Percentiles rank a stretch among this genome's conserved stretches.
These are phyloP conservation scores for Neopestalotiopsis clavispora DNA, from an alignment of 2,329 filamentous ascomycete genomes.

Conservation along the genomic window DNA sequence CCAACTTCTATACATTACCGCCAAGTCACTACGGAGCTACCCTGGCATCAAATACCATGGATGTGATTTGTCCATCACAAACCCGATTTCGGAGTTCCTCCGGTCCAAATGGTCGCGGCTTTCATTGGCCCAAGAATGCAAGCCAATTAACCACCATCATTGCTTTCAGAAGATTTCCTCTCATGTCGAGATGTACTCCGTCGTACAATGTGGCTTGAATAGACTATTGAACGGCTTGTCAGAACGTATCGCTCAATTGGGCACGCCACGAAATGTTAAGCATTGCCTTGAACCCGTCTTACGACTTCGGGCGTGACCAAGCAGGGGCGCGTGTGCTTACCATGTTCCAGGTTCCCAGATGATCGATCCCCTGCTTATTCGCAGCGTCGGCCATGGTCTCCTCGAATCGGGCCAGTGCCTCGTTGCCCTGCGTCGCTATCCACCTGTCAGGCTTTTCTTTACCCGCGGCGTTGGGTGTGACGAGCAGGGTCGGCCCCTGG, in stretches of 20 bases:
- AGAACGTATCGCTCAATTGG: background rate
- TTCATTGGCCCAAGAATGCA: constrained; percentile 33
- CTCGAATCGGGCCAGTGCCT: constrained; percentile 51
- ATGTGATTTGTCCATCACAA: background rate
- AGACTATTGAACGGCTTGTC: constrained; percentile 21
- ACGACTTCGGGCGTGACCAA: background rate
- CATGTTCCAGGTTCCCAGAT: constrained; percentile 56
- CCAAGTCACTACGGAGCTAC: background rate
- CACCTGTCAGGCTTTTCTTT: constrained; percentile 50
- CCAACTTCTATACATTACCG: background rate
- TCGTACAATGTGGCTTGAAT: constrained; percentile 53
- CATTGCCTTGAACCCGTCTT: background rate
- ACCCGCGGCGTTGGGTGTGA: constrained; percentile 52
- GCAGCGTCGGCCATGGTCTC: constrained; percentile 41
- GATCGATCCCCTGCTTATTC: constrained; percentile 43
- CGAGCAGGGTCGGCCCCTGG: constrained; percentile 35
- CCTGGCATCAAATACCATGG: background rate
- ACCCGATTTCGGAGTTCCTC: too few relatives aligned
- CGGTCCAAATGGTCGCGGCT: too few relatives aligned
- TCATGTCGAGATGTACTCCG: constrained; percentile 52
- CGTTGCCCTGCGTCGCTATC: constrained; percentile 51
- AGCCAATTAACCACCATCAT: constrained; percentile 56
- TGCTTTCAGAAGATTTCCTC: constrained; percentile 52
- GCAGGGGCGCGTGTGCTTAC: constrained; percentile 23
- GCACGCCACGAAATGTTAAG: background rate